Percentiles rank a stretch among this genome's conserved stretches.
Conservation (phyloP, 768 basidiomycete species). For the Neoboletus magnificus region DNA sequence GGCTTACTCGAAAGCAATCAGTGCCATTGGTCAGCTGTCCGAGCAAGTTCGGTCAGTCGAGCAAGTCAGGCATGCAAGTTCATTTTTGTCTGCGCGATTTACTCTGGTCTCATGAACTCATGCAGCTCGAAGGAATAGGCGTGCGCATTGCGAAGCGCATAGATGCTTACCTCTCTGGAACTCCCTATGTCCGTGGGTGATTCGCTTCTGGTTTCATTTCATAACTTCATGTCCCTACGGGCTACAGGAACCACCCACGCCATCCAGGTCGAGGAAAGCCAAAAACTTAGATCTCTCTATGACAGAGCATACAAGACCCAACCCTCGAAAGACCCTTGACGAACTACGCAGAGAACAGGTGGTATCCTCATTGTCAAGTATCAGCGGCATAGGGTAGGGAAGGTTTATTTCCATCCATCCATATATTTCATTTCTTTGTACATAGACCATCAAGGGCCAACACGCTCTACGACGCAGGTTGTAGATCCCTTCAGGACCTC, state of each 20-base stretch:
- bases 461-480: conserved; percentile 51
- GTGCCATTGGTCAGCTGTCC: conserved; percentile 37
- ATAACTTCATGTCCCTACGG: background rate
- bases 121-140: conserved; percentile 34
- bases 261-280: conserved; percentile 2
- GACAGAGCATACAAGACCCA: background rate
- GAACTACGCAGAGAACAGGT: conserved; percentile 29
- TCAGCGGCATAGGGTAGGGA: conserved; percentile 51
- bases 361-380: conserved; percentile 31
- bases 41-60: conserved; percentile 43
- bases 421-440: background rate
- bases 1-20: conserved; percentile 49
- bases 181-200: conserved; percentile 36
- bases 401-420: background rate
- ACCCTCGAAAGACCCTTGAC: conserved; percentile 19
- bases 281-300: conserved; percentile 1
- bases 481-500: conserved; percentile 42
- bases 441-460: conserved; percentile 32
- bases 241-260: conserved; percentile 16
- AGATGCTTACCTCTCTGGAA: conserved; percentile 37
- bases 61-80: conserved; percentile 34
- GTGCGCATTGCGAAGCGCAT: conserved; percentile 45
- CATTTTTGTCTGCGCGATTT: background rate
- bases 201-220: background rate
- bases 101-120: conserved; percentile 6